These are phyloP conservation scores for Neonectria magnoliae DNA, from an alignment of 2,329 filamentous ascomycete genomes.

Conservation along the genomic window DNA sequence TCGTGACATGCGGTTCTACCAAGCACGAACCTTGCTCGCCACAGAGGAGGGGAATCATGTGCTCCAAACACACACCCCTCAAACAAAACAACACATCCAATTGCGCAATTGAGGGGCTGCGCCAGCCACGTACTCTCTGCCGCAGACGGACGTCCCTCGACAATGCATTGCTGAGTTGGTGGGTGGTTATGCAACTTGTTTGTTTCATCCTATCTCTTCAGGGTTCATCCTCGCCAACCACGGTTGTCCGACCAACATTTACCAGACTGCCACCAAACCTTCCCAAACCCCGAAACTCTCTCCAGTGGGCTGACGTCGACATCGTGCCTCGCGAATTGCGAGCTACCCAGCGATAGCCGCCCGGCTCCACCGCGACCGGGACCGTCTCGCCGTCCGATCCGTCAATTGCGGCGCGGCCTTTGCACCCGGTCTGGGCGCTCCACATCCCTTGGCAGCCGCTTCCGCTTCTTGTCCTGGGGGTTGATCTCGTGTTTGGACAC, in stretches of 20 bases:
- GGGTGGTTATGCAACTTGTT: neutral
- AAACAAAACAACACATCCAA: neutral
- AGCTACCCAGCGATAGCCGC: neutral
- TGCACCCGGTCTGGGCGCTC: constrained; percentile 15
- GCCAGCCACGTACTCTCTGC: constrained; percentile 3
- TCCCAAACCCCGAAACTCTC: neutral
- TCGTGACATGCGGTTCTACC: neutral
- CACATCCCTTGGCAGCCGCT: constrained; percentile 32
- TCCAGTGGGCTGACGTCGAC: neutral
- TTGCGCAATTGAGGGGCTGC: constrained; percentile 15
- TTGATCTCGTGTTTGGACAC: constrained; percentile 31
- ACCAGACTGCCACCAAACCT: neutral
- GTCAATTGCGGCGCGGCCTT: constrained; percentile 30
- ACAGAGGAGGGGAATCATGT: neutral
- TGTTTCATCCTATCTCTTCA: constrained; percentile 13
- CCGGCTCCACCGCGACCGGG: constrained; percentile 23
- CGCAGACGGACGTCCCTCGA: neutral
- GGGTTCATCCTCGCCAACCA: constrained; percentile 15
- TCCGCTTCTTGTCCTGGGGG: neutral
- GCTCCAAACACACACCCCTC: neutral
- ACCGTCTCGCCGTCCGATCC: constrained; percentile 10
- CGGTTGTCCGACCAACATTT: constrained; percentile 14
- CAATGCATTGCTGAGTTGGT: constrained; percentile 11
- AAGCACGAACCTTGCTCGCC: neutral
- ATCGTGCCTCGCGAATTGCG: neutral